phyloP scores from a whole-genome alignment of 179 eudicot species.

The Silene vulgaris region DNA sequence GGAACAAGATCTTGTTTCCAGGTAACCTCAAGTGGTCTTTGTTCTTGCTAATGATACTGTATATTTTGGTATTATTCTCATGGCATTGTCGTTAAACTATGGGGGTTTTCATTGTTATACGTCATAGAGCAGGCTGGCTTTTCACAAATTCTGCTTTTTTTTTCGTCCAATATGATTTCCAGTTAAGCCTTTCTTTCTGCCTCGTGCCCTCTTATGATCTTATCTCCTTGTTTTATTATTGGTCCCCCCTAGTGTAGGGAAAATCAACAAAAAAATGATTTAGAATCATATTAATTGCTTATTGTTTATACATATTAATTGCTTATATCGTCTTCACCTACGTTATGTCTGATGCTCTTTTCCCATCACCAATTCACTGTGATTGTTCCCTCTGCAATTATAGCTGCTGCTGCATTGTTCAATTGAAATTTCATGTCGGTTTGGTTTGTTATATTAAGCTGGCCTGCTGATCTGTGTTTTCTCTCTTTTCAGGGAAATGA shows the following conservation, averaged over 20 bases:
- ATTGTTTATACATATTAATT: too few species aligned
- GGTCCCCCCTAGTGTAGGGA: background rate
- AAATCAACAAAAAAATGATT: background rate
- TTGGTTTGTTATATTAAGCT: background rate
- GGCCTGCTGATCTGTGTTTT: conserved; percentile 8
- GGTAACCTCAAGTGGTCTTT: conserved; percentile 35
- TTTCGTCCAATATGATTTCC: background rate
- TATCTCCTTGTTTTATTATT: background rate
- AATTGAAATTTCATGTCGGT: background rate
- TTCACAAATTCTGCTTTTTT: background rate
- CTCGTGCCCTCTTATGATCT: background rate
- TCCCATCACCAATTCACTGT: background rate
- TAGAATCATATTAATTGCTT: background rate
- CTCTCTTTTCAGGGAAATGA: conserved; percentile 56
- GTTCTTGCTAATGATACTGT: conserved; percentile 1
- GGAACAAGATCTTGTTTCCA: conserved; percentile 45
- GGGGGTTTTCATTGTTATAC: background rate
- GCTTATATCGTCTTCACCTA: background rate
- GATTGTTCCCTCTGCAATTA: background rate
- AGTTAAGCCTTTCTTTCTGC: background rate
- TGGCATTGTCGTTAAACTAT: background rate
- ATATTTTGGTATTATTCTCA: background rate
- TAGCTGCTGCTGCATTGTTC: background rate
- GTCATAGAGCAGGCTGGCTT: background rate
- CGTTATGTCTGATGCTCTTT: background rate